Percentiles rank a stretch among this genome's conserved stretches.
Evolutionary conservation across 495 filamentous ascomycete species (phyloP).

Genomic region (Penicillium longicatenatum): DNA sequence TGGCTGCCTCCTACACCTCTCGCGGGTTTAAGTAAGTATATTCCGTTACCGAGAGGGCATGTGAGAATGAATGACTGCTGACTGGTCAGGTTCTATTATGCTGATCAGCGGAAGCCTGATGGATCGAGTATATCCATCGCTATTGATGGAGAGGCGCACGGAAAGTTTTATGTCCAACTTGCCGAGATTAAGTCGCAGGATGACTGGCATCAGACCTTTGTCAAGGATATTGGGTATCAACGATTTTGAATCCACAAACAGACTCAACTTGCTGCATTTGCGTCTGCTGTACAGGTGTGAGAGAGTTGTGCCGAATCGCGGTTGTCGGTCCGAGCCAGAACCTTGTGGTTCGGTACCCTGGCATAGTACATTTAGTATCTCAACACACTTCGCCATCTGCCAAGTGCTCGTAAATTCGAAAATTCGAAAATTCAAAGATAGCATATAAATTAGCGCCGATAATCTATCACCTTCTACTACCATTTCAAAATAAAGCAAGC

Average conservation of each 20-base stretch:
- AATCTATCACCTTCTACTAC: no score
- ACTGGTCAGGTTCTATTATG: constrained; percentile 49
- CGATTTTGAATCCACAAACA: constrained; percentile 15
- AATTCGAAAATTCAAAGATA: no score
- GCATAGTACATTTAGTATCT: no score
- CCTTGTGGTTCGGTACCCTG: no score
- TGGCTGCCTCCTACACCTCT: constrained; percentile 41
- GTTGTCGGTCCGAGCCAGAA: no score
- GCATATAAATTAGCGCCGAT: no score
- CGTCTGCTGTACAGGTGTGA: no score
- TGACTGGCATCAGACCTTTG: constrained; percentile 50
- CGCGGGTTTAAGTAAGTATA: constrained; percentile 49
- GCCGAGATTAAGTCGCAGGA: constrained; percentile 36
- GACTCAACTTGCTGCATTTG: no score
- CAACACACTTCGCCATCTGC: no score
- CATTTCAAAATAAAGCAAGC: no score
- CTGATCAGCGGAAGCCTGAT: constrained; percentile 46
- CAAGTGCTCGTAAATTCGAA: no score
- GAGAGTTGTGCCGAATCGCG: no score
- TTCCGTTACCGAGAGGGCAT: neutral
- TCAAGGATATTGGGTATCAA: constrained; percentile 45
- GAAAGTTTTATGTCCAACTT: constrained; percentile 40
- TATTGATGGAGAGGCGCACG: constrained; percentile 45
- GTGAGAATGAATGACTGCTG: neutral
- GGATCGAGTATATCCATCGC: constrained; percentile 25